phyloP scores from a whole-genome alignment of 176 grass and related monocot genomes.

The Eleusine coracana region DNA sequence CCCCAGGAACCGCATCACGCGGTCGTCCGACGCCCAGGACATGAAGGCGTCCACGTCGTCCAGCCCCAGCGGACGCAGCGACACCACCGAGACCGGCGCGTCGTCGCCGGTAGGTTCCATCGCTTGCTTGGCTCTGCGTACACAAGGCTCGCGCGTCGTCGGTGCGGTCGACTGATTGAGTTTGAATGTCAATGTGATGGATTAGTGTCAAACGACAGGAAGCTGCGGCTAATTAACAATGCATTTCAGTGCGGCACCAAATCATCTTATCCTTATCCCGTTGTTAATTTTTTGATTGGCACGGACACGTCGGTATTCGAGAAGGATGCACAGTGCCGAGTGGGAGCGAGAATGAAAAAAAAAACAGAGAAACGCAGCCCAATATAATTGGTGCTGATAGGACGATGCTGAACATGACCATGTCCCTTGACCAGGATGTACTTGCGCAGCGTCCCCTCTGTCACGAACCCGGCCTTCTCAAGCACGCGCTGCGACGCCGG shows the following conservation, averaged over 20 bases:
- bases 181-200: neutral
- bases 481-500: constrained; percentile 79
- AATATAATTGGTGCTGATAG: too few species aligned
- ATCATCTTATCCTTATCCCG: neutral
- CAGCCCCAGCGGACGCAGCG: constrained; percentile 47
- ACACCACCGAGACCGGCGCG: constrained; percentile 1
- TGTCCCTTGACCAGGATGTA: constrained; percentile 67
- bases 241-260: neutral
- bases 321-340: neutral
- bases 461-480: constrained; percentile 89
- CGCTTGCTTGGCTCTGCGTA: neutral
- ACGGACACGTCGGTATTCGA: neutral
- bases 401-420: constrained; percentile 77
- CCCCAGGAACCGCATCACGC: constrained; percentile 50
- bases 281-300: neutral
- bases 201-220: neutral
- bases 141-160: neutral
- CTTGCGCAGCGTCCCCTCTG: constrained; percentile 43
- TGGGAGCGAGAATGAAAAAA: neutral
- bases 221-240: neutral
- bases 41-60: constrained; percentile 57
- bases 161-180: neutral
- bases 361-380: too few species aligned
- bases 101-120: constrained; percentile 13
- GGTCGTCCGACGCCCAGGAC: constrained; percentile 65